phyloP scores from a whole-genome alignment of 2,329 filamentous ascomycete species.

The Exophiala spinifera region DNA sequence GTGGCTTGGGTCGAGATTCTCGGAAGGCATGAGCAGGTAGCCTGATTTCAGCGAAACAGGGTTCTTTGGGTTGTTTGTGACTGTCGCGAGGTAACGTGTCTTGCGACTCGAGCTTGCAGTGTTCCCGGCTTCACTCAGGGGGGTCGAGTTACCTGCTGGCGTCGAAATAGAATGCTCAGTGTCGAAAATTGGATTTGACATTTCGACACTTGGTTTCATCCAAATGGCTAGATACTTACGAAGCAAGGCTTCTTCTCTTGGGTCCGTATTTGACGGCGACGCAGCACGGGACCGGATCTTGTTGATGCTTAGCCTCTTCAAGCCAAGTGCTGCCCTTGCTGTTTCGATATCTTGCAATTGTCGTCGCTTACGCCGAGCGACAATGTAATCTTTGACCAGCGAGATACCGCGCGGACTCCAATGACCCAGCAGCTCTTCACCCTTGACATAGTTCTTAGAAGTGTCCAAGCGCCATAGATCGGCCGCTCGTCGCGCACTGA shows the following conservation, averaged over 20 bases:
- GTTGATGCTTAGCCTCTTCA: constrained; percentile 35
- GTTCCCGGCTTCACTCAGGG: no score
- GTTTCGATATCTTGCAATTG: constrained; percentile 78
- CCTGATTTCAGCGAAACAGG: constrained; percentile 78
- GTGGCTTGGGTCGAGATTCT: constrained; percentile 46
- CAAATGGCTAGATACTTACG: constrained; percentile 33
- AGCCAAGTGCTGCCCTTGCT: constrained; percentile 44
- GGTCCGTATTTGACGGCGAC: constrained; percentile 15
- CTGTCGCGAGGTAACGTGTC: constrained; percentile 69
- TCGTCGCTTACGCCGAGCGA: constrained; percentile 67
- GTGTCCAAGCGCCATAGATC: constrained; percentile 97
- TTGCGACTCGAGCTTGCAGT: constrained; percentile 29
- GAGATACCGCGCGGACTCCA: constrained; percentile 91
- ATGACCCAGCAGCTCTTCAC: constrained; percentile 77
- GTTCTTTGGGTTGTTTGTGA: constrained; percentile 77
- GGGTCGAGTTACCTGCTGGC: constrained; percentile 26
- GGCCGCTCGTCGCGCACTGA: constrained; percentile 83
- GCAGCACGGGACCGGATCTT: constrained; percentile 15
- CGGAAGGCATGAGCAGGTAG: constrained; percentile 81
- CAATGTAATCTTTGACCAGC: constrained; percentile 82
- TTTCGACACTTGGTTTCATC: constrained; percentile 34
- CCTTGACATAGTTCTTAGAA: constrained; percentile 91
- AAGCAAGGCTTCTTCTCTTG: constrained; percentile 38
- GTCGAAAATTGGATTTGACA: constrained; percentile 43
- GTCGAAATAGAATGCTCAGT: constrained; percentile 44